A percentile compares a stretch with the other conserved stretches of the same genome.
Conservation (phyloP, 2,329 filamentous ascomycete genomes). For the Aspergillus chevalieri region DNA sequence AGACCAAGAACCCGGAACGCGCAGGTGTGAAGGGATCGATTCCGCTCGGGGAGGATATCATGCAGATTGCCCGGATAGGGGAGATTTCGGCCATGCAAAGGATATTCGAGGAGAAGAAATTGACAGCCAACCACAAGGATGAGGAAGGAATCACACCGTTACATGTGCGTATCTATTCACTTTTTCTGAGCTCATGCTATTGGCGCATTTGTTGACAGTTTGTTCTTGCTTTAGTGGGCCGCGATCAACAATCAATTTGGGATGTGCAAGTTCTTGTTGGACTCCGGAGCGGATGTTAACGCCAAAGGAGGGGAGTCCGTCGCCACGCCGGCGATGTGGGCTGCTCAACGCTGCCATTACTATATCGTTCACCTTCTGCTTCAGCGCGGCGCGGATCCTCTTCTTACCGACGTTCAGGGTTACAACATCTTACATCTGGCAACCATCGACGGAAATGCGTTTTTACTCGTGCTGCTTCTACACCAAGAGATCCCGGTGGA, state of each 20-base stretch:
- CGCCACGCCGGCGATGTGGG: constrained; percentile 93
- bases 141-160: constrained; percentile 91
- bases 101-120: constrained; percentile 77
- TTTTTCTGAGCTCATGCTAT: not conserved
- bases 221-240: constrained; percentile 65
- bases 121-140: constrained; percentile 75
- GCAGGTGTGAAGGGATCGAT: constrained; percentile 29
- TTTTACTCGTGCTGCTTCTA: constrained; percentile 78
- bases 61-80: constrained; percentile 87
- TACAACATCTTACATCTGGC: constrained; percentile 98
- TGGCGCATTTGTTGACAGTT: not conserved
- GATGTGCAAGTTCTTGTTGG: constrained; percentile 92
- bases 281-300: constrained; percentile 82
- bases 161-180: constrained; percentile 59
- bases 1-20: constrained; percentile 26
- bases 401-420: constrained; percentile 87
- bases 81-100: constrained; percentile 82
- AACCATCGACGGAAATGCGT: constrained; percentile 92
- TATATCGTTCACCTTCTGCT: constrained; percentile 92
- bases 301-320: constrained; percentile 91
- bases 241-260: constrained; percentile 98
- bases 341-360: constrained; percentile 91
- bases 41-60: constrained; percentile 68
- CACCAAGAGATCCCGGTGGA: constrained; percentile 96
- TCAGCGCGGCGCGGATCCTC: constrained; percentile 83